Evolutionary conservation across 176 grass and related monocot genomes (phyloP).

Genomic region (Triticum aestivum): IWGSC_CS_RefSeq_v2.1 NC_057812.1:702062514-702063013

Average conservation of each 20-base stretch:
- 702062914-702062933: background rate
- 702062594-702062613: no score
- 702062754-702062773: background rate
- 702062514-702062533: no score
- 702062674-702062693: no score
- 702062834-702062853: background rate
- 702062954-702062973: background rate
- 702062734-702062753: background rate
- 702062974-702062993: background rate
- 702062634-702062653: no score
- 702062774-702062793: no score
- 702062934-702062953: background rate
- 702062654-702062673: no score
- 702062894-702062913: background rate
- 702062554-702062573: no score
- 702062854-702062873: conserved; percentile 3
- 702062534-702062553: no score
- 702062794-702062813: background rate
- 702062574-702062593: no score
- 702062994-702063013: background rate
- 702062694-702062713: no score
- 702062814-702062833: background rate
- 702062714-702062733: background rate
- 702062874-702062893: background rate
- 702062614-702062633: no score